Percentiles rank a stretch among this genome's conserved stretches.
Conservation (phyloP, 306 rosid genomes). For the Quercus berberidifolia region DNA sequence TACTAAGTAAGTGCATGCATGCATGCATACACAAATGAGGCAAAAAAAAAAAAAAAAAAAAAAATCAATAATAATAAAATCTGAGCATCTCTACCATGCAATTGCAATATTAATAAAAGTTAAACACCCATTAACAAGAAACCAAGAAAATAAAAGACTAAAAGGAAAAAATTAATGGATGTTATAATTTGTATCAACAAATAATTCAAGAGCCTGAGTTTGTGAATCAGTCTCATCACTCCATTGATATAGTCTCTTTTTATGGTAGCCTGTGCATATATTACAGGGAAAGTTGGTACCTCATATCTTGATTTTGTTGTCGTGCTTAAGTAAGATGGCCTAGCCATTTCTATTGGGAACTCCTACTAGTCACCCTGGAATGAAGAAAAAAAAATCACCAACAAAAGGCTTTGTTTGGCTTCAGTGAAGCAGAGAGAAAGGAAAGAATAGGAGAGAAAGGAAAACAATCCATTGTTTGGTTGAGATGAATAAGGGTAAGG, state of each 20-base stretch:
- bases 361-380: neutral
- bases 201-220: neutral
- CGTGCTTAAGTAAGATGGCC: too few relatives aligned
- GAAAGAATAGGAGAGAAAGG: too few relatives aligned
- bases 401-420: neutral
- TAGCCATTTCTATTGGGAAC: neutral
- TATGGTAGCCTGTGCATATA: too few relatives aligned
- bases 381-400: neutral
- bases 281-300: too few relatives aligned
- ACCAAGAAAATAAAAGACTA: neutral
- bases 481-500: too few relatives aligned
- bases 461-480: too few relatives aligned
- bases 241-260: neutral
- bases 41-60: neutral
- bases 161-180: too few relatives aligned
- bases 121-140: neutral
- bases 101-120: too few relatives aligned
- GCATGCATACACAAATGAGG: neutral
- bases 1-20: neutral
- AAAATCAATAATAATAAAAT: neutral
- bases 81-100: neutral
- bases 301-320: too few relatives aligned
- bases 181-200: neutral
- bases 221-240: neutral
- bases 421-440: too few relatives aligned